These are phyloP conservation scores for Fusarium sp. DNA, from an alignment of 2,329 filamentous ascomycete species.

Conservation along the genomic window DNA sequence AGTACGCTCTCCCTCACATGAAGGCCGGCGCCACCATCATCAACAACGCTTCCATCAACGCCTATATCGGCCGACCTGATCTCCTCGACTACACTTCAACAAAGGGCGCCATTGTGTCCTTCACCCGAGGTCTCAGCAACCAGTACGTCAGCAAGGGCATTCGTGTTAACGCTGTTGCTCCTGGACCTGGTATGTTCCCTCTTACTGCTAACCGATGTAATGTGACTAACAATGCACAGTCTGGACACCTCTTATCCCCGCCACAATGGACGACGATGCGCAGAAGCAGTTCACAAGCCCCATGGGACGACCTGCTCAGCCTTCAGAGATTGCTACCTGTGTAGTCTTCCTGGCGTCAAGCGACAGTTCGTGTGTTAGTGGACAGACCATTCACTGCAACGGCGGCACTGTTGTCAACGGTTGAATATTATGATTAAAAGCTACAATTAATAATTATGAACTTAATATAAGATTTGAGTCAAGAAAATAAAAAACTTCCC, in stretches of 20 bases:
- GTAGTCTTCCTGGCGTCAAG: slow-evolving; percentile 83
- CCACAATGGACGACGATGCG: slow-evolving; percentile 78
- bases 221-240: slow-evolving; percentile 57
- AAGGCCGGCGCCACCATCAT: slow-evolving; percentile 81
- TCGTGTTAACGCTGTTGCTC: slow-evolving; percentile 81
- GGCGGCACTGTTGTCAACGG: slow-evolving; percentile 65
- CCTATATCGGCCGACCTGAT: slow-evolving; percentile 83
- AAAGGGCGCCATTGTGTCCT: slow-evolving; percentile 83
- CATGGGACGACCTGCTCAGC: slow-evolving; percentile 83
- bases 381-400: slow-evolving; percentile 73
- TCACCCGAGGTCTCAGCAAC: slow-evolving; percentile 82
- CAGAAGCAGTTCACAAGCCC: slow-evolving; percentile 80
- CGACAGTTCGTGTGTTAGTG: slow-evolving; percentile 80
- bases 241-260: slow-evolving; percentile 81
- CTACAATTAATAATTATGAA: not conserved
- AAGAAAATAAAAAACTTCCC: not conserved
- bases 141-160: slow-evolving; percentile 80
- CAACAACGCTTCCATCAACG: slow-evolving; percentile 88
- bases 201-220: too few species aligned
- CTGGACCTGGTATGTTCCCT: slow-evolving; percentile 68
- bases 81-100: slow-evolving; percentile 86
- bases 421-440: slow-evolving; percentile 45
- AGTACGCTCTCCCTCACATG: slow-evolving; percentile 82
- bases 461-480: not conserved
- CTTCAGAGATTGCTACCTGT: slow-evolving; percentile 84